phyloP scores from a whole-genome alignment of 495 filamentous ascomycete species.

The Talaromyces ruber region DNA sequence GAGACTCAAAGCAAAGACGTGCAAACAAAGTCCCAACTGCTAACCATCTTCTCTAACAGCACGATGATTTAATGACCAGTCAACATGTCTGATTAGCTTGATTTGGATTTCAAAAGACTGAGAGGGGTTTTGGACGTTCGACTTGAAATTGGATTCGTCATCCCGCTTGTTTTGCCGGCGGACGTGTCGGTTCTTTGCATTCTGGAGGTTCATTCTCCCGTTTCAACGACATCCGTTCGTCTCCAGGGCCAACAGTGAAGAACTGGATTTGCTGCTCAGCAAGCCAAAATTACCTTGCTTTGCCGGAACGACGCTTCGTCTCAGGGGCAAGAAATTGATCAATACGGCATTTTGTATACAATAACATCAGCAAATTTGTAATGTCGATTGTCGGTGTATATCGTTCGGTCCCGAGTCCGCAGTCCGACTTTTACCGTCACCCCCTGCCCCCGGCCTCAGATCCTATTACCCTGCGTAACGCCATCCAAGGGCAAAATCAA shows the following conservation, averaged over 20 bases:
- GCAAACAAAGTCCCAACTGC: not conserved
- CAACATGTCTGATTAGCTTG: not conserved
- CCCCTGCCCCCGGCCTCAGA: not conserved
- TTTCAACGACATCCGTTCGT: not conserved
- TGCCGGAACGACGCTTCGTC: not conserved
- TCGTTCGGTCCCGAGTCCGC: conserved; percentile 3
- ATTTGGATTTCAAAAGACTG: not conserved
- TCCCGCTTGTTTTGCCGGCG: not conserved
- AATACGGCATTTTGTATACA: not conserved
- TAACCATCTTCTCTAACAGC: not conserved
- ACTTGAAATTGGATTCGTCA: not conserved
- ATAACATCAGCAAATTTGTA: not conserved
- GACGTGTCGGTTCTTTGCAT: not conserved
- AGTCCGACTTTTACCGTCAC: conserved; percentile 1
- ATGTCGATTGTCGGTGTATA: conserved; percentile 2
- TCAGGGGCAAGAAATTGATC: not conserved
- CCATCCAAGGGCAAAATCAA: not conserved
- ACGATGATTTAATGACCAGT: not conserved
- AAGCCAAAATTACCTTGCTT: not conserved
- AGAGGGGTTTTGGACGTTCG: not conserved
- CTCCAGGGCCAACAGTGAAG: not conserved
- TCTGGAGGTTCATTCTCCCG: not conserved
- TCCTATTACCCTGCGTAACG: not conserved
- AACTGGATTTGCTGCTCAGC: not conserved
- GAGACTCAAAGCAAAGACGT: not conserved